Evolutionary conservation across 345 rosid species (phyloP).

Genomic region (Excoecaria agallocha): DNA sequence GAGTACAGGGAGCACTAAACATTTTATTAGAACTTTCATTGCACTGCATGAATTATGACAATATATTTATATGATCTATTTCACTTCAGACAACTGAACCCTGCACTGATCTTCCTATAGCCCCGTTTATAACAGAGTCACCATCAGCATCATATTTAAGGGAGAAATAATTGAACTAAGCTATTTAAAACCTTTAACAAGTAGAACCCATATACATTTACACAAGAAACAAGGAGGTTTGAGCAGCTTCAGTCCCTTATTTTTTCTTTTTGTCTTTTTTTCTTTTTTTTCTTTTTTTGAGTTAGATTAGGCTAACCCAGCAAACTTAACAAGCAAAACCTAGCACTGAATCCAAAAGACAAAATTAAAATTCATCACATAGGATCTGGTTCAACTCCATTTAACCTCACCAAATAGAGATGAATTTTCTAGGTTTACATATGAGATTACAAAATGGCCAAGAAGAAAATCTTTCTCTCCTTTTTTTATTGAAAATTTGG

Average conservation of each 20-base stretch:
- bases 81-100: not conserved
- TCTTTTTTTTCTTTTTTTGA: too few relatives aligned
- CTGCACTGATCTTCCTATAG: too few relatives aligned
- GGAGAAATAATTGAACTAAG: not conserved
- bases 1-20: not conserved
- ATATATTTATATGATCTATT: not conserved
- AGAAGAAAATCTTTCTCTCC: not conserved
- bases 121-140: not conserved
- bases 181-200: too few relatives aligned
- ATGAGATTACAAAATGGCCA: not conserved
- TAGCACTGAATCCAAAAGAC: too few relatives aligned
- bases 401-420: too few relatives aligned
- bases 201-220: too few relatives aligned
- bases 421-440: not conserved
- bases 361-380: too few relatives aligned
- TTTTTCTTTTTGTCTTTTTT: not conserved
- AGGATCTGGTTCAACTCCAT: too few relatives aligned
- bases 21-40: not conserved
- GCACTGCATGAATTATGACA: not conserved
- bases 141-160: not conserved
- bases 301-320: not conserved
- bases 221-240: not conserved
- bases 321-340: not conserved
- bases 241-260: not conserved
- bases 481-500: not conserved